Evolutionary conservation across 176 grass and related monocot species (phyloP), one percentile per base, ranked within the genome.

Genomic region (Oryza glaberrima): DNA sequence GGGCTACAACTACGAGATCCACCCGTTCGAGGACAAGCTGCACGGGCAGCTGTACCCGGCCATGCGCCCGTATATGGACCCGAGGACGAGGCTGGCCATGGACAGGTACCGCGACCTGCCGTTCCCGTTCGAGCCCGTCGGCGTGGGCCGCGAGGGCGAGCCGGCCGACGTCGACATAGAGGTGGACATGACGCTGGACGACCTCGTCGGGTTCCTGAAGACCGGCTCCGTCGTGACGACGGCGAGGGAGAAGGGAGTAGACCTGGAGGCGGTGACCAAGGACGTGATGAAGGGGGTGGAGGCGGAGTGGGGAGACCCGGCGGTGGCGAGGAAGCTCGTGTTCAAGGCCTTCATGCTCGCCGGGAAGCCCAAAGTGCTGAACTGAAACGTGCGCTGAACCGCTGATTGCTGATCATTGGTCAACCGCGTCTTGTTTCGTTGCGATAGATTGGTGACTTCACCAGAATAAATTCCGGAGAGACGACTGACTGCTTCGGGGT

Each of bases 121-220:
- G 12, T 97, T 94, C 73, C 94, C 92, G 9, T 97, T 94, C 86
- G 85, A 94, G 76, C 84, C 78, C 70, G 43, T 97, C 69, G 90
- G 94, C 80, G 76, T 86, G 54, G 92, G 92, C 46, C 73, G 85
- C 64, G 90, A 94, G 82, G 91, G 94, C 69, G 65, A 66, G 73
- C 94, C 92, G 15, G 82, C 87, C 8, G 79, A 86, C 63, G 72
- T 88, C 34, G 83, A 92, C 54, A 90, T 97, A 52, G 90, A 87
- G 76, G 69, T 76, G 65, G 92, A 90, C 12, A 88, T 88, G 90
- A 86, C 89, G 44, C 51, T 94, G 34, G 89, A 82, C 41, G 89
- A 84, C 66, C 83, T 90, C 15, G 9, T 60, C 1, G 86, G 83
- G 38, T 65, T 90, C 44, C 0, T 94, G 23, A 89, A 69, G 87